Conservation (phyloP, 495 filamentous ascomycete genomes). For the Neurospora cerealis region DNA sequence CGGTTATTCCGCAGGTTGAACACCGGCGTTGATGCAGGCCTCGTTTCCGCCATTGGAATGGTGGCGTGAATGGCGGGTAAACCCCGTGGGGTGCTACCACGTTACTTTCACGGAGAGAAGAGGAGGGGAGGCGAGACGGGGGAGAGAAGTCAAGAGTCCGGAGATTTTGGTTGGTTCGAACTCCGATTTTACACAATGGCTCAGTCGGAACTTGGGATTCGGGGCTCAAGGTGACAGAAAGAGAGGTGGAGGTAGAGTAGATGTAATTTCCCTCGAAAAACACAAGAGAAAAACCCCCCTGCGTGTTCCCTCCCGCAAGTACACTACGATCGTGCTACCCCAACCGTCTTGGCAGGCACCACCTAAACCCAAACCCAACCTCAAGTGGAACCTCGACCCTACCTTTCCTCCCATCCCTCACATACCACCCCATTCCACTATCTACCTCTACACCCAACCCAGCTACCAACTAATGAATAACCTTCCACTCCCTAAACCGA, state of each 20-base stretch:
- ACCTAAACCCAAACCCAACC: not conserved
- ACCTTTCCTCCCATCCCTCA: too few relatives aligned
- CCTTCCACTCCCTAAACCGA: not conserved
- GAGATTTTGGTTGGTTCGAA: not conserved
- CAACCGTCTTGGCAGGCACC: not conserved
- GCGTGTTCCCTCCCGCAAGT: not conserved
- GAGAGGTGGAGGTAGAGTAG: not conserved
- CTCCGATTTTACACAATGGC: not conserved
- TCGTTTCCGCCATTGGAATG: too few relatives aligned
- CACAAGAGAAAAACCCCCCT: too few relatives aligned
- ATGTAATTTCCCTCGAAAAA: too few relatives aligned
- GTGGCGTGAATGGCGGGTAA: too few relatives aligned
- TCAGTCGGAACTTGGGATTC: not conserved
- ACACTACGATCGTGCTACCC: not conserved
- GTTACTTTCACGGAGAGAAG: not conserved
- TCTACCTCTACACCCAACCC: too few relatives aligned
- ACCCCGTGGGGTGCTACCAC: too few relatives aligned
- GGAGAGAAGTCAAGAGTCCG: accelerated
- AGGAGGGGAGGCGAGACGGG: not conserved
- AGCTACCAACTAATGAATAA: not conserved
- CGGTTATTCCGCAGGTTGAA: too few relatives aligned
- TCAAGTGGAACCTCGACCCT: too few relatives aligned
- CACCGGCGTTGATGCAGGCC: too few relatives aligned
- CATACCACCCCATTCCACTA: not conserved
- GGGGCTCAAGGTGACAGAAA: not conserved